Percentiles rank a stretch among this genome's conserved stretches.
These are phyloP conservation scores for Sonneratia caseolaris DNA, from an alignment of 345 rosid genomes.

Conservation along the genomic window DNA sequence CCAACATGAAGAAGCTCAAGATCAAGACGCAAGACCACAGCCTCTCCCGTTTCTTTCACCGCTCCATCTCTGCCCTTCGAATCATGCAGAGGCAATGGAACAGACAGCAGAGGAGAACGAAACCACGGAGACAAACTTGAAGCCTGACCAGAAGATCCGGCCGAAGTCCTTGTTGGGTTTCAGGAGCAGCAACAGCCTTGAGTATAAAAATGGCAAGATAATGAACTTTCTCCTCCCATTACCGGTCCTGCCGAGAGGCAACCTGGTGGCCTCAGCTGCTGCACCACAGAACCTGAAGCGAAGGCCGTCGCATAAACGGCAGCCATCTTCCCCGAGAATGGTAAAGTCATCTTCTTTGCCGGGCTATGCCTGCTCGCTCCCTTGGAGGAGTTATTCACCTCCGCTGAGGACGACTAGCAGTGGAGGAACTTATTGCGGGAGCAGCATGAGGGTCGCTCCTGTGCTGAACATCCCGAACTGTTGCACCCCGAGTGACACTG, in stretches of 20 bases:
- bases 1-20: slow-evolving; percentile 8
- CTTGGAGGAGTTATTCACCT: not conserved
- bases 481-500: slow-evolving; percentile 36
- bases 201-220: slow-evolving; percentile 22
- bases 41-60: slow-evolving; percentile 20
- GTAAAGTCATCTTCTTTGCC: slow-evolving; percentile 20
- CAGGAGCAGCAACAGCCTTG: slow-evolving; percentile 62
- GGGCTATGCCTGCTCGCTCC: slow-evolving; percentile 13
- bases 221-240: slow-evolving; percentile 48
- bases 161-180: slow-evolving; percentile 69
- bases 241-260: slow-evolving; percentile 54
- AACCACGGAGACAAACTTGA: not conserved
- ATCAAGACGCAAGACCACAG: slow-evolving; percentile 17
- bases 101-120: not conserved
- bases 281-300: slow-evolving; percentile 16
- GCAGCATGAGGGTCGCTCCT: slow-evolving; percentile 40
- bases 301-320: slow-evolving; percentile 25
- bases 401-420: not conserved
- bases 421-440: slow-evolving; percentile 18
- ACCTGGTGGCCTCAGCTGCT: slow-evolving; percentile 49
- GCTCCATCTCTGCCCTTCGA: slow-evolving; percentile 28
- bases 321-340: slow-evolving; percentile 21
- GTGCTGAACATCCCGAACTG: slow-evolving; percentile 61
- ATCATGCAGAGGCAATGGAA: not conserved
- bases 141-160: slow-evolving; percentile 21